Evolutionary conservation across 805 yeast genomes (phyloP).

Genomic region (Suhomyces sp.): DNA sequence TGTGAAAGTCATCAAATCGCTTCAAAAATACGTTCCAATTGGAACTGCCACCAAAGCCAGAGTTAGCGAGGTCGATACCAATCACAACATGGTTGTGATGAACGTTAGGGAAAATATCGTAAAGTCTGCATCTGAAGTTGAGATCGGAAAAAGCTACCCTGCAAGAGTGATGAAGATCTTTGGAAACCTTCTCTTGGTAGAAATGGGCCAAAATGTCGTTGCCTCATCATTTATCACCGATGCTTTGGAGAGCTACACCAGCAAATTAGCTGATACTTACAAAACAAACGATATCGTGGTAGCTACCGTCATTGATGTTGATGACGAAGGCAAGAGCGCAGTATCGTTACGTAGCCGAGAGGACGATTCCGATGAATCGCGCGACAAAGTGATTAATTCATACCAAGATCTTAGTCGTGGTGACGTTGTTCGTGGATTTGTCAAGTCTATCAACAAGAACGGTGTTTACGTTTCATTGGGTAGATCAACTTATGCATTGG

Average conservation of each 20-base stretch:
- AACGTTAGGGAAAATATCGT: conserved; percentile 48
- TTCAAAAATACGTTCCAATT: conserved; percentile 61
- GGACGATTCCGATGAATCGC: conserved; percentile 46
- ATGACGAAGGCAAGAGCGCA: conserved; percentile 51
- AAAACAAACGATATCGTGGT: conserved; percentile 52
- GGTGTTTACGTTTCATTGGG: conserved; percentile 81
- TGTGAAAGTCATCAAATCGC: conserved; percentile 39
- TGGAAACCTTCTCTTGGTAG: conserved; percentile 62
- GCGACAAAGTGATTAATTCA: conserved; percentile 48
- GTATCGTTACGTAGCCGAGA: conserved; percentile 59
- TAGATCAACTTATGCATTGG: conserved; percentile 69
- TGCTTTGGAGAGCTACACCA: conserved; percentile 66
- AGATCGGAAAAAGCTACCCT: conserved; percentile 55
- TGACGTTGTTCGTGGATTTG: conserved; percentile 75
- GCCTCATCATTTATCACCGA: conserved; percentile 74
- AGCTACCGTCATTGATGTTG: conserved; percentile 54
- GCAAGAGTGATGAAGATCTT: conserved; percentile 60
- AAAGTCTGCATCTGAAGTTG: conserved; percentile 45
- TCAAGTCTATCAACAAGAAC: conserved; percentile 67
- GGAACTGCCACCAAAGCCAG: conserved; percentile 67
- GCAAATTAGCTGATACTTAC: conserved; percentile 49
- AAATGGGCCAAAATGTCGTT: conserved; percentile 58
- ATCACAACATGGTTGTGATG: conserved; percentile 49
- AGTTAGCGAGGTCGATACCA: conserved; percentile 53
- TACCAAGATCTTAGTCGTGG: conserved; percentile 61